Evolutionary conservation across 2,329 filamentous ascomycete genomes (phyloP).

Genomic region (Alternaria sp.): DNA sequence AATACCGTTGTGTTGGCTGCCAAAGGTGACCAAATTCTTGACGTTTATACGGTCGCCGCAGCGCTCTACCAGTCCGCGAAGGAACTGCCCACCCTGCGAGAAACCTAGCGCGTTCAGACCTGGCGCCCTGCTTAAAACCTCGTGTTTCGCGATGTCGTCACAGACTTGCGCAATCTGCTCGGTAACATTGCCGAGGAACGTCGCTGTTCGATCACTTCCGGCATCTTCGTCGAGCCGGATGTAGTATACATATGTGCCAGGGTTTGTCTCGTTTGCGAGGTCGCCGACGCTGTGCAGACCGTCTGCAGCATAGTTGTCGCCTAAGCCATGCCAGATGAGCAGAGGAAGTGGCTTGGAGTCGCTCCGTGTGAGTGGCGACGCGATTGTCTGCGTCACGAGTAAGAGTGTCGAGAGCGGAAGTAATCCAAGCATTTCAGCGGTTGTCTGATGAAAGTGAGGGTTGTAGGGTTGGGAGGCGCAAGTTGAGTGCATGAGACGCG

Average conservation of each 20-base stretch:
- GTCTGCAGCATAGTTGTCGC: conserved; percentile 77
- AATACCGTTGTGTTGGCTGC: conserved; percentile 93
- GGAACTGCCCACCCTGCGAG: conserved; percentile 93
- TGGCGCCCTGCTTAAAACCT: conserved; percentile 80
- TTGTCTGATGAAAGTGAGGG: neutral
- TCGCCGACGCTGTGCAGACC: conserved; percentile 75
- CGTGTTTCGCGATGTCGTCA: conserved; percentile 75
- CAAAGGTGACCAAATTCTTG: conserved; percentile 84
- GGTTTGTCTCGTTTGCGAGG: conserved; percentile 76
- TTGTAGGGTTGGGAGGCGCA: conserved; percentile 21
- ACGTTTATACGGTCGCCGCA: conserved; percentile 77
- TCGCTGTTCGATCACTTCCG: conserved; percentile 76
- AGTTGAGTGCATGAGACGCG: conserved; percentile 10
- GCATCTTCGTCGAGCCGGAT: conserved; percentile 74
- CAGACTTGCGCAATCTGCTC: conserved; percentile 80
- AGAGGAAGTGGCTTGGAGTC: conserved; percentile 70
- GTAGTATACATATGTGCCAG: conserved; percentile 84
- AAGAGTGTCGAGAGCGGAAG: conserved; percentile 35
- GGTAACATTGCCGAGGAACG: conserved; percentile 91
- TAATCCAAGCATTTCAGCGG: conserved; percentile 28
- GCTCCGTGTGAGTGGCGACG: conserved; percentile 20
- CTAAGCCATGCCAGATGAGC: conserved; percentile 92
- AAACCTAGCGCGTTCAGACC: conserved; percentile 93
- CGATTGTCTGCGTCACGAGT: conserved; percentile 24
- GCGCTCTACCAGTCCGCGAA: conserved; percentile 88